Percentiles rank a stretch among this genome's conserved stretches.
Evolutionary conservation across 2,329 filamentous ascomycete species (phyloP).

Genomic region (Paecilomyces variotii): DNA sequence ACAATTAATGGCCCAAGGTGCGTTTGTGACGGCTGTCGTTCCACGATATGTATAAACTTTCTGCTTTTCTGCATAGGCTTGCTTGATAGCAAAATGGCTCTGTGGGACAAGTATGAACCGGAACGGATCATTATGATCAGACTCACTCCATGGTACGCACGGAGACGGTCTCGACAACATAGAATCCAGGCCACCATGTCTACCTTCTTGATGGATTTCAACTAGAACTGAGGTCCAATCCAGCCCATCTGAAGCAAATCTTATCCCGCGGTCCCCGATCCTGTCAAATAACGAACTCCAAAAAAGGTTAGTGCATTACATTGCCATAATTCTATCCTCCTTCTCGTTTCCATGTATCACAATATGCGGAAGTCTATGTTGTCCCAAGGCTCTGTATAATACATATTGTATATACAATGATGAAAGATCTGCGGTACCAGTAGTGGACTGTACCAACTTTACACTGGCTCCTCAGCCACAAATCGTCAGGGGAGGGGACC

Average conservation of each 20-base stretch:
- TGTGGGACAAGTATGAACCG: background rate
- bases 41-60: background rate
- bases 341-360: background rate
- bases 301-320: background rate
- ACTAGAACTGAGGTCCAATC: background rate
- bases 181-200: no score
- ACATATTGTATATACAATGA: no score
- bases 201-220: background rate
- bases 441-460: background rate
- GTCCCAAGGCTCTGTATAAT: background rate
- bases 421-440: no score
- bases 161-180: no score
- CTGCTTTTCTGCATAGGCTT: background rate
- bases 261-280: no score
- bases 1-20: background rate
- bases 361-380: background rate
- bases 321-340: background rate
- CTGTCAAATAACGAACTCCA: background rate
- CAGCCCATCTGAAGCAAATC: background rate
- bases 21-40: background rate
- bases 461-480: background rate
- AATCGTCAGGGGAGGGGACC: background rate
- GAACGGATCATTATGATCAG: background rate
- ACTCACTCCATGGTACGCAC: no score
- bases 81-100: background rate